Conservation (phyloP, 441 rosid species). For the Syzygium malaccense region DNA sequence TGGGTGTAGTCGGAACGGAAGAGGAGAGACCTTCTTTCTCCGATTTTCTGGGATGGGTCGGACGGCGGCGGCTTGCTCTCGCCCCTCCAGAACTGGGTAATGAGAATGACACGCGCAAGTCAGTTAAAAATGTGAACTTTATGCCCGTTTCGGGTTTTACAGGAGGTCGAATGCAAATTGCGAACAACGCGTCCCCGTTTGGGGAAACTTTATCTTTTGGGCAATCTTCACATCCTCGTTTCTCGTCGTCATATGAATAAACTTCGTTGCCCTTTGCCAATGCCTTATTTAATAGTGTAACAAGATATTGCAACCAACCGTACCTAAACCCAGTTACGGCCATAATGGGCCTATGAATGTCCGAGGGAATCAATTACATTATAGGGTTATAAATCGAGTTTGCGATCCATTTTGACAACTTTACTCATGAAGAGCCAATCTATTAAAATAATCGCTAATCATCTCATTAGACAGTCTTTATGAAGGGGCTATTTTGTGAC, state of each 20-base stretch:
- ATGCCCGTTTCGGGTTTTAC: background rate
- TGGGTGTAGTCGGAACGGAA: background rate
- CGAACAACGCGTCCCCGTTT: background rate
- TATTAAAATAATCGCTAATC: accelerated
- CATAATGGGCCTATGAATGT: background rate
- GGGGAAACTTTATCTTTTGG: background rate
- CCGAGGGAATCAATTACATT: accelerated
- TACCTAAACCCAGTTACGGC: background rate
- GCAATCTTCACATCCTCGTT: accelerated
- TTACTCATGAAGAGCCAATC: accelerated
- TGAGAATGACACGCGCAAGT: background rate
- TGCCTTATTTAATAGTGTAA: background rate
- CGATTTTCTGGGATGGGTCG: background rate
- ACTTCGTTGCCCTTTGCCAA: background rate
- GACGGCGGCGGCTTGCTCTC: background rate
- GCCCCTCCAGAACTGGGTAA: background rate
- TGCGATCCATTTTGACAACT: background rate
- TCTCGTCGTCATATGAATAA: background rate
- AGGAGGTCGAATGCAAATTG: background rate
- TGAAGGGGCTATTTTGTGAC: background rate
- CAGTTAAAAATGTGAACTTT: background rate
- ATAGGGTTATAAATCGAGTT: background rate
- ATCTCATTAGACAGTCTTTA: accelerated
- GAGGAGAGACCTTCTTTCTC: background rate
- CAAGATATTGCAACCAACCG: background rate